phyloP scores from a whole-genome alignment of 345 rosid genomes.

The Dipteronia dyeriana region DNA sequence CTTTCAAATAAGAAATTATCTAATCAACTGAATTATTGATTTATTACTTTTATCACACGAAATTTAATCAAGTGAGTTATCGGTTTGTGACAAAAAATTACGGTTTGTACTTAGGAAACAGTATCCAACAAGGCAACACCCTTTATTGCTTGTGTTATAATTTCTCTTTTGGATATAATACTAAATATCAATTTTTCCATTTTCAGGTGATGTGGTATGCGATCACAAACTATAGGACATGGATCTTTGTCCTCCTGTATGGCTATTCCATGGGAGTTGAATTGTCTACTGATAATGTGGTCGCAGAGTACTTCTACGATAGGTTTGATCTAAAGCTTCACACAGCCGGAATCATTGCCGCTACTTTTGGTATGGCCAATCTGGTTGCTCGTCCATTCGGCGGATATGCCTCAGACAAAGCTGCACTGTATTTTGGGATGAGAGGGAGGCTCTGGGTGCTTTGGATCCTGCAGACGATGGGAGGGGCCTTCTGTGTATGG shows the following conservation, averaged over 20 bases:
- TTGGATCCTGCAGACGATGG: constrained; percentile 74
- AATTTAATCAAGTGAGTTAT: too few species aligned
- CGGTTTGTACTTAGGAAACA: too few species aligned
- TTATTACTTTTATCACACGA: too few species aligned
- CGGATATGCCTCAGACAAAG: constrained; percentile 62
- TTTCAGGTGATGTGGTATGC: constrained; percentile 81
- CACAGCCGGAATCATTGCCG: constrained; percentile 75
- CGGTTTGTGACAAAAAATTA: too few species aligned
- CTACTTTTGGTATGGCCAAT: constrained; percentile 85
- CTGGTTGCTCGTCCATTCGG: constrained; percentile 80
- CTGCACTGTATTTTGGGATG: constrained; percentile 68
- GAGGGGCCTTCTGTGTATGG: constrained; percentile 76
- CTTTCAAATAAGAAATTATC: too few species aligned
- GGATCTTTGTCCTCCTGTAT: constrained; percentile 83
- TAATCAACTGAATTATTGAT: too few species aligned
- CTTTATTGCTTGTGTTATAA: too few species aligned
- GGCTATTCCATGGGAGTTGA: constrained; percentile 95
- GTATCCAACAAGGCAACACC: neutral
- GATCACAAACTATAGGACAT: constrained; percentile 80
- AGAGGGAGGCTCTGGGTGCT: constrained; percentile 79
- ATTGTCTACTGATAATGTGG: constrained; percentile 71
- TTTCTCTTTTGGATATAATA: too few species aligned
- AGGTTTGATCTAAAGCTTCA: constrained; percentile 76
- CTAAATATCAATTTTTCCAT: neutral
- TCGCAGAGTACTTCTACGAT: constrained; percentile 82